Base-by-base conservation (phyloP, 106 monocot species). In the Dioscorea alata region DNA sequence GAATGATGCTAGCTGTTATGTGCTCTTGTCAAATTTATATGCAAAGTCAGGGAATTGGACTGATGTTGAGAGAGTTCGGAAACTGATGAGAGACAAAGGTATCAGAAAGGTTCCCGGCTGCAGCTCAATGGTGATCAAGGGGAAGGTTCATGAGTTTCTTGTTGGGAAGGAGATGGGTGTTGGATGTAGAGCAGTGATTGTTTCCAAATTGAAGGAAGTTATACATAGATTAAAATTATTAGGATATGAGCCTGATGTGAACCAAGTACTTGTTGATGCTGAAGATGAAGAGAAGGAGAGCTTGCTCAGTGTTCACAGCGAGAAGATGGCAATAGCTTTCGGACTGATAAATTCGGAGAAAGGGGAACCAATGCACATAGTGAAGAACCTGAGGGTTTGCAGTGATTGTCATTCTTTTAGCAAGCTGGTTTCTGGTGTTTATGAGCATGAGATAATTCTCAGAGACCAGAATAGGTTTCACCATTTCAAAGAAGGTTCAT, bases 391-490 rank as follows among this genome's bases (percentile, higher is more conserved):
- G 1, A 72, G 78, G 60, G 64, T 78, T 49, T 78, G 78, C 21
- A 15, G 78, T 53, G 78, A 78, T 48, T 78, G 78, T 34, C 79
- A 73, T 64, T 64, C 59, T 10, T 69, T 70, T 23, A 51, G 62
- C 53, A 70, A 80, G 69, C 21, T 59, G 49, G 69, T 79, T 33
- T 70, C 80, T 5, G 68, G 22, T 33, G 61, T 79, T 49, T 79
- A 62, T 18, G 33, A 48, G 0, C 54, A 69, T 23, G 78, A 72
- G 62, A 79, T 79, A 12, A 49, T 72, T n/a, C 25, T 73, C 24
- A 79, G 73, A 68, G 78, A 79, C 48, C 78, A 69, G 63, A 78
- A 68, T 32, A 72, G 78, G 61, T 72, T 78, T 57, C 78, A 78
- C 31, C 72, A 67, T 78, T 78, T 78, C 67, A 72, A 49, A 56